A percentile compares a stretch with the other conserved stretches of the same genome.
These are phyloP conservation scores for Polyporus tsugae DNA, from an alignment of 1,284 basidiomycete genomes.

Conservation along the genomic window DNA sequence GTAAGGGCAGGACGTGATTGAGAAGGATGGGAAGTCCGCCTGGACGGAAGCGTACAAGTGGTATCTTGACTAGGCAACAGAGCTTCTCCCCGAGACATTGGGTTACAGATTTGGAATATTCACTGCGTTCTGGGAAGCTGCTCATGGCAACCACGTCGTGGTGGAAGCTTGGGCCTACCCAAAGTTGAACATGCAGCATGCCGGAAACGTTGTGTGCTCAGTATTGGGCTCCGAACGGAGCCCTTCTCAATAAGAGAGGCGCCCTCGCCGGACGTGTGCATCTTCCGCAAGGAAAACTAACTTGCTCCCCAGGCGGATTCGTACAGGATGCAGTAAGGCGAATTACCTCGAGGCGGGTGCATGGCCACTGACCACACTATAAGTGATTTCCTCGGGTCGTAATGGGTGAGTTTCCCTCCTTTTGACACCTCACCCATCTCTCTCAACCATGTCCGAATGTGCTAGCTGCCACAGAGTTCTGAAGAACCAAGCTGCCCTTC, in stretches of 20 bases:
- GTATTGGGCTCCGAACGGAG: neutral
- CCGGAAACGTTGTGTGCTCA: neutral
- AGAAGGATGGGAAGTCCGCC: slow-evolving; percentile 74
- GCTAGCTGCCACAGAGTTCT: slow-evolving; percentile 21
- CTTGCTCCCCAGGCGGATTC: slow-evolving; percentile 13
- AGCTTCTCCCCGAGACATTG: neutral
- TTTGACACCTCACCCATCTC: too few relatives aligned
- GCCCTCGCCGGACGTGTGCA: slow-evolving; percentile 2
- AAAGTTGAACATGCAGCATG: neutral
- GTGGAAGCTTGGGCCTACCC: neutral
- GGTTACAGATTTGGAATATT: neutral
- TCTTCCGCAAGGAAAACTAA: slow-evolving; percentile 1
- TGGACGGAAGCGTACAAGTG: slow-evolving; percentile 61
- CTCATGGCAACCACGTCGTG: slow-evolving; percentile 1
- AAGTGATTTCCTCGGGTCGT: neutral
- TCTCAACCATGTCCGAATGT: slow-evolving; percentile 20
- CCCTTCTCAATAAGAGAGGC: neutral
- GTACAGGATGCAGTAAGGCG: slow-evolving; percentile 13
- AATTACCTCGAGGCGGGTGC: slow-evolving; percentile 21
- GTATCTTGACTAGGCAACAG: slow-evolving; percentile 40
- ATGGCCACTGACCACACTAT: slow-evolving; percentile 19
- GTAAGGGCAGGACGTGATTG: slow-evolving; percentile 73
- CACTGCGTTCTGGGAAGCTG: neutral
- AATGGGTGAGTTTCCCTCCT: neutral
- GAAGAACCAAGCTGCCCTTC: slow-evolving; percentile 18